Conservation (phyloP, 768 basidiomycete species). For the Mycena haematopus region DNA sequence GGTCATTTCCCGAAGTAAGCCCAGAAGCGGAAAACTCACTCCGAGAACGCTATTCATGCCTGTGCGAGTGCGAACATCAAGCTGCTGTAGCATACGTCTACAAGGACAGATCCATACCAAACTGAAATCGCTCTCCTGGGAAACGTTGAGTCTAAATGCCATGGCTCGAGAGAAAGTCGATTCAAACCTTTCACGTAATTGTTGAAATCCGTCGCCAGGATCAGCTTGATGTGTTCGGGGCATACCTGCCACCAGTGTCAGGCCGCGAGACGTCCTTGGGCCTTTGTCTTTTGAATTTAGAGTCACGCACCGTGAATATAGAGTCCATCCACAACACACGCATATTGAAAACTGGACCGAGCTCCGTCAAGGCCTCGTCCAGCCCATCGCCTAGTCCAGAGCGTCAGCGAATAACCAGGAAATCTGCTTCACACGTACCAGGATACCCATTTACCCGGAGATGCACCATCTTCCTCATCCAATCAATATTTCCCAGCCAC, state of each 20-base stretch:
- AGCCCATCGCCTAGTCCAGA: slow-evolving; percentile 18
- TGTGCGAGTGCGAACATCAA: no score
- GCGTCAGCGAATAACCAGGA: background rate
- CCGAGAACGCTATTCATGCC: slow-evolving; percentile 22
- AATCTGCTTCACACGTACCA: slow-evolving; percentile 27
- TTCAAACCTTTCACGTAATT: slow-evolving; percentile 36
- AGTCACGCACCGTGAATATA: slow-evolving; percentile 28
- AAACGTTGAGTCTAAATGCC: background rate
- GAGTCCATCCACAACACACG: slow-evolving; percentile 27
- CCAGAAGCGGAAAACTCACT: background rate
- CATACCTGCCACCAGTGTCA: slow-evolving; percentile 7
- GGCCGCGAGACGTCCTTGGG: background rate
- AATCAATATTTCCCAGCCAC: slow-evolving; percentile 36
- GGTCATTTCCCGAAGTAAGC: background rate
- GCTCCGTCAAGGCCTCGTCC: slow-evolving; percentile 2
- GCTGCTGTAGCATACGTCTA: no score
- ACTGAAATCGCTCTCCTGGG: slow-evolving; percentile 30
- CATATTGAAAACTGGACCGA: slow-evolving; percentile 27
- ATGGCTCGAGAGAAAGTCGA: no score
- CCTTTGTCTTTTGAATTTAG: background rate
- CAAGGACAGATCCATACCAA: background rate
- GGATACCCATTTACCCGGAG: slow-evolving; percentile 40
- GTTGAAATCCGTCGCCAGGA: slow-evolving; percentile 36
- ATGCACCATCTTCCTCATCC: slow-evolving; percentile 29
- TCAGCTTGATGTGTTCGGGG: slow-evolving; percentile 35